phyloP scores from a whole-genome alignment of 345 rosid species.

The Passiflora organensis region DNA sequence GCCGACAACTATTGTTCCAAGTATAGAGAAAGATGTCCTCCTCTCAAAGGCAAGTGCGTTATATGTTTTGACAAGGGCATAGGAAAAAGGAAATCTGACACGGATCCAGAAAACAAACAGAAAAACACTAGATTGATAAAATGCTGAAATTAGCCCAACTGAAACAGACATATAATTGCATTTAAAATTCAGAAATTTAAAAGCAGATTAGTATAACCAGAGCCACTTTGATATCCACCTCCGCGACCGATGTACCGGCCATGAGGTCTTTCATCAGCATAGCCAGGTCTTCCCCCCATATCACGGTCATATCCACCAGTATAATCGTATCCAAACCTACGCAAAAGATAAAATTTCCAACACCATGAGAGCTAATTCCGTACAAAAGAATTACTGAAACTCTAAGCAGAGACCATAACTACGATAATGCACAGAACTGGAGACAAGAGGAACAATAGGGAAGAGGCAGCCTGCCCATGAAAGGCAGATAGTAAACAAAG shows the following conservation, averaged over 20 bases:
- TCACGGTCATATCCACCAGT: conserved; percentile 81
- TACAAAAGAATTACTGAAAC: neutral
- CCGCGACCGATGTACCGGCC: conserved; percentile 64
- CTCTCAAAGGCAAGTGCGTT: too few species aligned
- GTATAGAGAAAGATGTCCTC: too few species aligned
- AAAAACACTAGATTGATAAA: neutral
- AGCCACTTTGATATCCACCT: conserved; percentile 60
- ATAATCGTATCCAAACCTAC: conserved; percentile 76
- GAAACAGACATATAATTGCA: neutral
- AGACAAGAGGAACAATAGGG: too few species aligned
- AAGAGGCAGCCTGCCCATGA: too few species aligned
- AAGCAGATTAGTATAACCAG: conserved; percentile 14
- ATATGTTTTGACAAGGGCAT: too few species aligned
- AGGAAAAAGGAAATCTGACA: too few species aligned
- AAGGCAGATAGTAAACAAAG: too few species aligned
- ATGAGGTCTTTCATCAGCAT: conserved; percentile 72
- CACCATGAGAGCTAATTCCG: neutral
- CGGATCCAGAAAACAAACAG: too few species aligned
- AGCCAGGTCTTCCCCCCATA: conserved; percentile 73
- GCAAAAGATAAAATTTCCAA: conserved; percentile 5
- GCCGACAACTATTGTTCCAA: too few species aligned
- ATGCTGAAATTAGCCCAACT: too few species aligned
- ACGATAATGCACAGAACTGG: neutral
- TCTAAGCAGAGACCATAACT: neutral
- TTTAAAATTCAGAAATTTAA: conserved; percentile 3